These are phyloP conservation scores for Nicotiana benthamiana DNA, from an alignment of 257 asterid genomes.

Conservation along the genomic window DNA sequence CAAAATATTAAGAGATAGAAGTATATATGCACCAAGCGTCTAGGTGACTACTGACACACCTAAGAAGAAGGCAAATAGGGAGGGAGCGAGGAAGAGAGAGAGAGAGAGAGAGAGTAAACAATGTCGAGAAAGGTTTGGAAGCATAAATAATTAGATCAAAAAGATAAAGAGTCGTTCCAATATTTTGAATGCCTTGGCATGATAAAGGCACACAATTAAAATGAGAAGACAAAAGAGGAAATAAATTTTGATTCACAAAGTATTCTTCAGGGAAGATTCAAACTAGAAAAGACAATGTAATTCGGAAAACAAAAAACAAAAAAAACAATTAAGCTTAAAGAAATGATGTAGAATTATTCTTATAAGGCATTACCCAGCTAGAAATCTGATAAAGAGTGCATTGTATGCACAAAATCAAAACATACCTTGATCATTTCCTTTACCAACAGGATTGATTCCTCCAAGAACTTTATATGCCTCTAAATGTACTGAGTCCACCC, in stretches of 20 bases:
- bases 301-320: neutral
- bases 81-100: neutral
- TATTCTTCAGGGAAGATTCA: neutral
- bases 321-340: neutral
- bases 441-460: constrained; percentile 94
- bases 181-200: neutral
- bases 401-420: neutral
- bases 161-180: neutral
- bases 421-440: constrained; percentile 69
- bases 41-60: neutral
- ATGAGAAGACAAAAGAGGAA: neutral
- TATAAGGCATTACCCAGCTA: neutral
- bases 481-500: constrained; percentile 94
- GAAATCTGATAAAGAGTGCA: neutral
- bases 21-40: neutral
- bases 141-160: neutral
- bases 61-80: neutral
- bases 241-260: neutral
- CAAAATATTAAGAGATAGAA: neutral
- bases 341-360: neutral
- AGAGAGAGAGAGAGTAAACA: neutral
- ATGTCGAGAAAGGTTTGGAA: neutral
- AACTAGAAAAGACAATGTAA: neutral
- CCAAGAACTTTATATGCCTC: constrained; percentile 98
- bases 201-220: neutral